Evolutionary conservation across 345 rosid species (phyloP), one percentile per base, ranked within the genome.

Genomic region (Salix brachista): DNA sequence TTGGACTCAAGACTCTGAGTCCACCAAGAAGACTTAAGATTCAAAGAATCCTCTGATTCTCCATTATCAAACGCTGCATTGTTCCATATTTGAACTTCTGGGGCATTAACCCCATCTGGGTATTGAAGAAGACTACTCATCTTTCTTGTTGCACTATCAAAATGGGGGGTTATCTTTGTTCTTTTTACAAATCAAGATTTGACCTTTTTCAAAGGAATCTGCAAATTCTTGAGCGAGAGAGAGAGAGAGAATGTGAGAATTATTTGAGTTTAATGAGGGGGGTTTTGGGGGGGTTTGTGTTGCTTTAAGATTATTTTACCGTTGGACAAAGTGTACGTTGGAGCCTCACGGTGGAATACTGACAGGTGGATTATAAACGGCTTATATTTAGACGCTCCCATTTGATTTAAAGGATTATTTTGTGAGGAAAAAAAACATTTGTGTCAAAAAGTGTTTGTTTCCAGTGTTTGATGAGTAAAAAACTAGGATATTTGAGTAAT

Each of bases 11-110:
- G 83, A 12, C 87, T 84, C 6, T 79, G 80, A 13, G 91, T 89
- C 76, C 75, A 80, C 92, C 90, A 89, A 70, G 96, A 85, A 37
- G 77, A 78, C 61, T 85, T 88, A 2, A 86, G 26, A 65, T 75
- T 84, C 34, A 79, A 69, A 13, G 87, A 75, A 37, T 83, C 87
- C 68, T 86, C 86, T n/a, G 89, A 83, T 26, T 84, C 91, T 8
- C 89, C 91, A 37, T 89, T 88, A 85, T 96, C 98, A 72, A 96
- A 93, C 11, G 97, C 91, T 4, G 91, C 99, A 78, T 93, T 96
- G 89, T 89, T 86, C 99, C 99, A 96, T 42, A 96, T 50, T 17
- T 93, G 99, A 41, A 93, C 88, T 71, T 90, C 88, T 3, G 88
- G 81, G 37, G 86, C 83, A 65, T 83, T 61, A 4, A 83, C 58